These are phyloP conservation scores for Trichosporon ovoides DNA, from an alignment of 1,284 basidiomycete species.

Conservation along the genomic window DNA sequence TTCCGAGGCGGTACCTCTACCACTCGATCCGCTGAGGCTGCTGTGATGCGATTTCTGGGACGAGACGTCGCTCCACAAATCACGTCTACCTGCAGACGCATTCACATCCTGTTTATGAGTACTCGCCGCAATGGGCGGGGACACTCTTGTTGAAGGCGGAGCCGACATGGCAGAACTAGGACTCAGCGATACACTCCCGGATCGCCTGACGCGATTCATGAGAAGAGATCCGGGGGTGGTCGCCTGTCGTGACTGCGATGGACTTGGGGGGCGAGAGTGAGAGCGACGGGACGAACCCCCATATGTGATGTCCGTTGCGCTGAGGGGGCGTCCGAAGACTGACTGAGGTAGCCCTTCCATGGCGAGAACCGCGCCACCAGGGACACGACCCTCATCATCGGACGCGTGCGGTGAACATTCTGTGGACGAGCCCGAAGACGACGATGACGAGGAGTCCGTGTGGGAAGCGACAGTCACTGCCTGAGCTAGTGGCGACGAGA, in stretches of 20 bases:
- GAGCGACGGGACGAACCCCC: constrained; percentile 8
- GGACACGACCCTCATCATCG: constrained; percentile 23
- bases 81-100: neutral
- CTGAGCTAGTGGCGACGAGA: constrained; percentile 45
- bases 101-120: constrained; percentile 12
- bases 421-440: constrained; percentile 14
- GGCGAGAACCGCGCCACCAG: neutral
- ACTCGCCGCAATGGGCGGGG: constrained; percentile 17
- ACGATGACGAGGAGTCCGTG: constrained; percentile 39
- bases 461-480: constrained; percentile 41
- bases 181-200: constrained; percentile 24
- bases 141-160: constrained; percentile 14
- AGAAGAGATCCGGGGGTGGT: constrained; percentile 30
- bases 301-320: neutral
- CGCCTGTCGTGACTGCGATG: constrained; percentile 18
- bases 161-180: constrained; percentile 13
- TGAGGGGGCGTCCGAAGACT: neutral
- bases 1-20: constrained; percentile 15
- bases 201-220: constrained; percentile 31
- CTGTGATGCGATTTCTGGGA: constrained; percentile 16
- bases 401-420: constrained; percentile 29
- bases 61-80: neutral
- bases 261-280: constrained; percentile 32
- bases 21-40: constrained; percentile 23
- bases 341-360: neutral